Percentiles rank a stretch among this genome's conserved stretches.
These are phyloP conservation scores for Aspergillus kassunensis DNA, from an alignment of 495 filamentous ascomycete genomes.

Conservation along the genomic window DNA sequence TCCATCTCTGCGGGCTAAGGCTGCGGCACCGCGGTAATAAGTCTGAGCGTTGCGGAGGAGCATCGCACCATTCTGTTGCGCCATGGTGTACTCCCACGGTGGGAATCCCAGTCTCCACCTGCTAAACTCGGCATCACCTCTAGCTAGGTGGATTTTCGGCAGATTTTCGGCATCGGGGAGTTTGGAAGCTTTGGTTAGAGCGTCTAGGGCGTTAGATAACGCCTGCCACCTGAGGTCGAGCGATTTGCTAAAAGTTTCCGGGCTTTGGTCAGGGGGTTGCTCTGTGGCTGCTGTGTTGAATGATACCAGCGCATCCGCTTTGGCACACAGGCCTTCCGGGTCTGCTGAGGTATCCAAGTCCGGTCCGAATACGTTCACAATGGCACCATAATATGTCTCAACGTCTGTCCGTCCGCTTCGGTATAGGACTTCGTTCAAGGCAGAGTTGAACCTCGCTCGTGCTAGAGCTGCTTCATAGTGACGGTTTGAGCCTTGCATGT, in stretches of 20 bases:
- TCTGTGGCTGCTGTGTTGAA: slow-evolving; percentile 46
- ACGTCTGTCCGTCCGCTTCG: slow-evolving; percentile 43
- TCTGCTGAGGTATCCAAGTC: slow-evolving; percentile 39
- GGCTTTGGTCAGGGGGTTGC: slow-evolving; percentile 26
- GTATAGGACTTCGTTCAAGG: slow-evolving; percentile 54
- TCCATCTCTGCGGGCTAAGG: slow-evolving; percentile 40
- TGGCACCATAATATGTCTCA: slow-evolving; percentile 46
- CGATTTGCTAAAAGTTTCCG: slow-evolving; percentile 24
- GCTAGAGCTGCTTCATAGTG: slow-evolving; percentile 51
- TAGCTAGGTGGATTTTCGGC: slow-evolving; percentile 54
- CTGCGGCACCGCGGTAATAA: slow-evolving; percentile 59
- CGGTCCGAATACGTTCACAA: slow-evolving; percentile 40
- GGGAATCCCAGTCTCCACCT: slow-evolving; percentile 51
- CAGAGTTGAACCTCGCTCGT: slow-evolving; percentile 48
- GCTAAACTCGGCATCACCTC: slow-evolving; percentile 60
- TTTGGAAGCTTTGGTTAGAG: slow-evolving; percentile 51
- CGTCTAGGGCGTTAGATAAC: slow-evolving; percentile 43
- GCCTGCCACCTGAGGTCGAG: slow-evolving; percentile 45
- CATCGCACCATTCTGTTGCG: slow-evolving; percentile 43
- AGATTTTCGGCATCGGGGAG: slow-evolving; percentile 49
- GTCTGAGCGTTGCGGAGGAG: slow-evolving; percentile 60
- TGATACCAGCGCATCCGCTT: slow-evolving; percentile 55
- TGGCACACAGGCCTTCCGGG: slow-evolving; percentile 50
- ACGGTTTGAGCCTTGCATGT: slow-evolving; percentile 40
- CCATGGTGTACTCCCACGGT: slow-evolving; percentile 42